Conservation (phyloP, 2,329 filamentous ascomycete species). For the Aureobasidium sp. region DNA sequence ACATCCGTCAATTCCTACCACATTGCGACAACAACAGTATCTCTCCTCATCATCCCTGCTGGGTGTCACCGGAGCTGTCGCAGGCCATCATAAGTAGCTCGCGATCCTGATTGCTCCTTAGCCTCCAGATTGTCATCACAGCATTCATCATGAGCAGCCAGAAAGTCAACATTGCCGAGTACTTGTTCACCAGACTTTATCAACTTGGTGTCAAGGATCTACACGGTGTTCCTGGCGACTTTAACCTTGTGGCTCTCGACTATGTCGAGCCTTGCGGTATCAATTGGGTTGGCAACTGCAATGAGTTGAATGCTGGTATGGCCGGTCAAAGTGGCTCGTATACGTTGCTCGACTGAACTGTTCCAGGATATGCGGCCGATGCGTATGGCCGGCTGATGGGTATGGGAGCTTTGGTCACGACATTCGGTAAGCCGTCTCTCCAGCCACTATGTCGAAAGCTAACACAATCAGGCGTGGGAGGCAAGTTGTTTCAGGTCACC, state of each 20-base stretch:
- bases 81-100: neutral
- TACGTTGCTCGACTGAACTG: constrained; percentile 20
- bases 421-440: too few relatives aligned
- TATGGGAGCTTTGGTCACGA: constrained; percentile 50
- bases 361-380: constrained; percentile 57
- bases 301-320: constrained; percentile 61
- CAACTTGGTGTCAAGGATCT: constrained; percentile 50
- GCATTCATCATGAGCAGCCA: neutral
- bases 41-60: neutral
- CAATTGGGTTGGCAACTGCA: constrained; percentile 67
- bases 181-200: constrained; percentile 45
- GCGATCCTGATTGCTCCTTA: neutral
- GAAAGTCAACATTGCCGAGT: constrained; percentile 27
- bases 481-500: too few relatives aligned
- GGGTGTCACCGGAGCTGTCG: neutral
- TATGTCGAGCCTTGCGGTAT: constrained; percentile 61
- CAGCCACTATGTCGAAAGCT: too few relatives aligned
- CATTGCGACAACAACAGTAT: neutral
- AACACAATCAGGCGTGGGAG: too few relatives aligned
- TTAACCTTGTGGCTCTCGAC: constrained; percentile 50
- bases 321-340: constrained; percentile 31
- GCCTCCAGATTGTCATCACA: neutral
- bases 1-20: neutral
- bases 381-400: constrained; percentile 45
- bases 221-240: constrained; percentile 53